phyloP scores from a whole-genome alignment of 345 rosid species.

The Melaleuca quinquenervia region DNA sequence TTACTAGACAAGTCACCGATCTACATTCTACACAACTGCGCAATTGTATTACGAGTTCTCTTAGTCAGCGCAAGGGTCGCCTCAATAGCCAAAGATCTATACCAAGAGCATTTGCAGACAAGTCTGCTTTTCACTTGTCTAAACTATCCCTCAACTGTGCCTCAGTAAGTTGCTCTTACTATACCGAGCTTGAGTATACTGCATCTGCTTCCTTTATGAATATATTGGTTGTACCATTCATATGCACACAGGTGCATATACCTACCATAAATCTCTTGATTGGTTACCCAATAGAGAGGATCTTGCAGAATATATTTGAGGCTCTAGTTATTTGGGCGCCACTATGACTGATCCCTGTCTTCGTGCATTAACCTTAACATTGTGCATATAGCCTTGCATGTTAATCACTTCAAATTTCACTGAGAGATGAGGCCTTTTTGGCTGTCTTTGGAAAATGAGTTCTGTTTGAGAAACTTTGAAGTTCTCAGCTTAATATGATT shows the following conservation, averaged over 20 bases:
- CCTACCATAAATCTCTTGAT: background rate
- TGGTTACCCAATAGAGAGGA: background rate
- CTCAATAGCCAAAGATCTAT: conserved; percentile 16
- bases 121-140: conserved; percentile 39
- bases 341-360: background rate
- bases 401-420: background rate
- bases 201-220: background rate
- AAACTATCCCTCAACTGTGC: background rate
- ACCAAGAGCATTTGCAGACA: conserved; percentile 47
- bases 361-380: background rate
- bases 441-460: background rate
- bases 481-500: background rate
- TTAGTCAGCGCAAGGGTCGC: conserved; percentile 21
- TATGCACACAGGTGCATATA: background rate
- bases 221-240: background rate
- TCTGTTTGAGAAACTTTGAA: background rate
- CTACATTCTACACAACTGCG: conserved; percentile 18
- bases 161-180: background rate
- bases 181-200: background rate
- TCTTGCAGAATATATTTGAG: background rate
- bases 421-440: background rate
- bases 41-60: conserved; percentile 31
- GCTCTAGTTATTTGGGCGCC: background rate
- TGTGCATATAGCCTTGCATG: background rate
- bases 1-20: conserved; percentile 11